Percentiles rank a stretch among this genome's conserved stretches.
phyloP scores from a whole-genome alignment of 768 basidiomycete species.

The Phanerochaete sordida region DNA sequence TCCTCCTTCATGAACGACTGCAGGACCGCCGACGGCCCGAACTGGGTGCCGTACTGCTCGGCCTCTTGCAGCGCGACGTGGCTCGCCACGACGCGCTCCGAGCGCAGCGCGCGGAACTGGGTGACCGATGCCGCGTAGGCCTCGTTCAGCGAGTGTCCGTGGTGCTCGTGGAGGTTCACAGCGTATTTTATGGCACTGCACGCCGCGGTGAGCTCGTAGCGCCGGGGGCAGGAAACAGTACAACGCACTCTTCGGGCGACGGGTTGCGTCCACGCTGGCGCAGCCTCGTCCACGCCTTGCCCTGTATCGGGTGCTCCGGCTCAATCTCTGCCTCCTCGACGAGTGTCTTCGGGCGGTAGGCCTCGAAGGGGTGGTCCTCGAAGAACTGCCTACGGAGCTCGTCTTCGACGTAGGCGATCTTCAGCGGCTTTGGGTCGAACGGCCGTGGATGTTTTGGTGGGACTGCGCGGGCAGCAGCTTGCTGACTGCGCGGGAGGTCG shows the following conservation, averaged over 20 bases:
- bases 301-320: slow-evolving; percentile 53
- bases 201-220: background rate
- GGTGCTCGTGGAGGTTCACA: slow-evolving; percentile 69
- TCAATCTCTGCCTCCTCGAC: slow-evolving; percentile 66
- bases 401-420: slow-evolving; percentile 81
- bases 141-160: slow-evolving; percentile 59
- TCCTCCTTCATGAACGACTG: slow-evolving; percentile 60
- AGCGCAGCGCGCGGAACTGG: slow-evolving; percentile 86
- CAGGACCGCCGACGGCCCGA: slow-evolving; percentile 58
- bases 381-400: slow-evolving; percentile 88
- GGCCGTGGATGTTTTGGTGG: slow-evolving; percentile 18
- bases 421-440: slow-evolving; percentile 36
- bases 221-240: slow-evolving; percentile 11
- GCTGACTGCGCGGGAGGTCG: slow-evolving; percentile 33
- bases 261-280: slow-evolving; percentile 82
- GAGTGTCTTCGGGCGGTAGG: slow-evolving; percentile 74
- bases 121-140: slow-evolving; percentile 79
- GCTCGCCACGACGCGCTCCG: slow-evolving; percentile 76
- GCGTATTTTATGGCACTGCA: slow-evolving; percentile 78
- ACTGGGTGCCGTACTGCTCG: slow-evolving; percentile 64
- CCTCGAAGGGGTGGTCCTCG: slow-evolving; percentile 94
- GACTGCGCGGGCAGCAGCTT: slow-evolving; percentile 6
- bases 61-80: slow-evolving; percentile 80
- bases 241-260: slow-evolving; percentile 82
- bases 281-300: slow-evolving; percentile 71